These are phyloP conservation scores for Diaporthe vaccinii DNA, from an alignment of 2,329 filamentous ascomycete species.

Conservation along the genomic window DNA sequence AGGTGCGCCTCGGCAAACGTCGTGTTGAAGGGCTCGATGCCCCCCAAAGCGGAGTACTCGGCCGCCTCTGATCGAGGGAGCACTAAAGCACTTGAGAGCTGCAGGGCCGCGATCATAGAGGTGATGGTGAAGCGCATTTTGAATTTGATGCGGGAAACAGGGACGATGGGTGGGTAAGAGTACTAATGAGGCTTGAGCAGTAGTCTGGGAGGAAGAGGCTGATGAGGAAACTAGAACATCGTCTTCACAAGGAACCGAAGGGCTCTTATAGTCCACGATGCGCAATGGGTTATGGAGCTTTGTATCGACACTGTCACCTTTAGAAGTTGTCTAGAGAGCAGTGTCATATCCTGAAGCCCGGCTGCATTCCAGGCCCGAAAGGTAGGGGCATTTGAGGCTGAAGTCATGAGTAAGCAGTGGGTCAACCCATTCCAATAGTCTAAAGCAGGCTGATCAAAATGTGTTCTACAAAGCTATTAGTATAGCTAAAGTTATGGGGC, in stretches of 20 bases:
- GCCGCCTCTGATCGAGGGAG: not conserved
- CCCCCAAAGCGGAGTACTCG: not conserved
- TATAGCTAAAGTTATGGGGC: no score
- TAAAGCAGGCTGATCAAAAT: no score
- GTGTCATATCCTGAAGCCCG: no score
- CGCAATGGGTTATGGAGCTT: no score
- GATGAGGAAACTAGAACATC: not conserved
- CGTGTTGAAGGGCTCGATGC: conserved; percentile 1
- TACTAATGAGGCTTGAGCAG: not conserved
- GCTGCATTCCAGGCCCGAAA: no score
- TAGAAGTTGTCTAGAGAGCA: no score
- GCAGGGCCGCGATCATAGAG: not conserved
- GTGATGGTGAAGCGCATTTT: not conserved
- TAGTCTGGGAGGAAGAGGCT: not conserved
- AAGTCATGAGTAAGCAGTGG: no score
- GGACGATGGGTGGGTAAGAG: not conserved
- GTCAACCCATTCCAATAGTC: no score
- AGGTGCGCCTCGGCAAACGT: not conserved
- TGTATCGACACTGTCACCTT: not conserved
- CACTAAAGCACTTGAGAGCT: not conserved
- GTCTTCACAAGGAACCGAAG: no score
- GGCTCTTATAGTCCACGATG: not conserved
- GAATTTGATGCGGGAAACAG: not conserved
- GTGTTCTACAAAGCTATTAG: no score
- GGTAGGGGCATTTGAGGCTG: no score